Conservation (phyloP, 305 asterid genomes). For the Rubia tinctorum region DNA sequence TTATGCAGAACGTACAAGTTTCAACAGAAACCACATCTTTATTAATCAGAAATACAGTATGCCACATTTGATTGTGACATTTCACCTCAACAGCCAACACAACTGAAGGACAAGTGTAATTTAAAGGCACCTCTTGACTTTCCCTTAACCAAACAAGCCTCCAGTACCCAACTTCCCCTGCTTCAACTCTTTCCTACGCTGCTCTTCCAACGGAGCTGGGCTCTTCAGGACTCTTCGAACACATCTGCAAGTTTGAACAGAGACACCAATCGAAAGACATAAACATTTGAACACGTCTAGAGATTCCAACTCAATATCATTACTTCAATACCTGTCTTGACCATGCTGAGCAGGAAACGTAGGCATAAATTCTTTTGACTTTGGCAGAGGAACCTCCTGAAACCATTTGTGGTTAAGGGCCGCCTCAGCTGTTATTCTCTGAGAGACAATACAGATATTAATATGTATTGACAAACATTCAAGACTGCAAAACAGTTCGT, state of each 20-base stretch:
- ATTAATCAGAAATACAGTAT: slow-evolving; percentile 32
- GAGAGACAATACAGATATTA: slow-evolving; percentile 21
- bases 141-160: slow-evolving; percentile 65
- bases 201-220: slow-evolving; percentile 86
- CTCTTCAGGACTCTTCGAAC: slow-evolving; percentile 61
- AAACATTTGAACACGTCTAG: not conserved
- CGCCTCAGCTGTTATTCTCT: slow-evolving; percentile 75
- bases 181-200: slow-evolving; percentile 64
- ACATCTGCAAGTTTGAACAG: too few species aligned
- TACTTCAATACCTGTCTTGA: slow-evolving; percentile 78
- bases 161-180: slow-evolving; percentile 74
- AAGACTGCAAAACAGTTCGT: too few species aligned
- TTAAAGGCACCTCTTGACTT: too few species aligned
- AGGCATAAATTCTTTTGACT: slow-evolving; percentile 90
- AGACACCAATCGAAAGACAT: slow-evolving; percentile 12
- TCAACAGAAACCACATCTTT: slow-evolving; percentile 29
- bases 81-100: too few species aligned
- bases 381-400: slow-evolving; percentile 85
- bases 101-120: too few species aligned
- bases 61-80: slow-evolving; percentile 45
- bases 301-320: too few species aligned
- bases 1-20: slow-evolving; percentile 45
- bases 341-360: slow-evolving; percentile 92
- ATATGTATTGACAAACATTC: slow-evolving; percentile 11
- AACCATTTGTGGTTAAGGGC: slow-evolving; percentile 92